A percentile compares a stretch with the other conserved stretches of the same genome.
Evolutionary conservation across 257 asterid genomes (phyloP).

Genomic region (Lithospermum erythrorhizon): DNA sequence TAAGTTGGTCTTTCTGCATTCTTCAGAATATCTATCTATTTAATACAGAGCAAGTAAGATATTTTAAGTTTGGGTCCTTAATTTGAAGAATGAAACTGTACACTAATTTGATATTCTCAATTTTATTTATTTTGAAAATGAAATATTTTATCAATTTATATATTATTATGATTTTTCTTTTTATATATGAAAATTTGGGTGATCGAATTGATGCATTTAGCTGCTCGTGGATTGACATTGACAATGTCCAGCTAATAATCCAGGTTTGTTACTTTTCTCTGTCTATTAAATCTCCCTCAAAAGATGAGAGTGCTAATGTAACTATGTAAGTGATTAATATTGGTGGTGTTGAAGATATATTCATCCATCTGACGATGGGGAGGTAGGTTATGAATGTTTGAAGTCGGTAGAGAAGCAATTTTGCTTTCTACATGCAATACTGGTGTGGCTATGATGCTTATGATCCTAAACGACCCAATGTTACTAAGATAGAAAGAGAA

Average conservation of each 20-base stretch:
- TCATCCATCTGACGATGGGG: conserved; percentile 94
- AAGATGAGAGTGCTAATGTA: background rate
- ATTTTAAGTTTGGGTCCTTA: too few species aligned
- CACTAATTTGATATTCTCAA: too few species aligned
- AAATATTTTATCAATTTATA: too few species aligned
- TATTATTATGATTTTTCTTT: too few species aligned
- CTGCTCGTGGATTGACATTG: conserved; percentile 93
- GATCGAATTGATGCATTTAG: too few species aligned
- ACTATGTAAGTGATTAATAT: conserved; percentile 12
- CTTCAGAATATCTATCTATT: too few species aligned
- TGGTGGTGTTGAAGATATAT: conserved; percentile 70
- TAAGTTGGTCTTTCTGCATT: too few species aligned
- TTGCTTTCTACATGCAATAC: conserved; percentile 44
- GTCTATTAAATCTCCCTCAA: background rate
- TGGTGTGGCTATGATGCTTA: conserved; percentile 94
- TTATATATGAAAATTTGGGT: too few species aligned
- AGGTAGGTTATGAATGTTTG: conserved; percentile 47
- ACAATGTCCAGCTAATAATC: conserved; percentile 87
- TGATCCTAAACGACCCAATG: conserved; percentile 79
- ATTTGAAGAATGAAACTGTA: too few species aligned
- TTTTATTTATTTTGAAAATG: too few species aligned
- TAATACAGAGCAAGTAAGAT: too few species aligned
- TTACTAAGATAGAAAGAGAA: conserved; percentile 84
- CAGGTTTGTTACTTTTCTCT: conserved; percentile 50
- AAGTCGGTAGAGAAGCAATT: conserved; percentile 6